These are phyloP conservation scores for Tulasnella sp. DNA, from an alignment of 768 basidiomycete species.

Conservation along the genomic window DNA sequence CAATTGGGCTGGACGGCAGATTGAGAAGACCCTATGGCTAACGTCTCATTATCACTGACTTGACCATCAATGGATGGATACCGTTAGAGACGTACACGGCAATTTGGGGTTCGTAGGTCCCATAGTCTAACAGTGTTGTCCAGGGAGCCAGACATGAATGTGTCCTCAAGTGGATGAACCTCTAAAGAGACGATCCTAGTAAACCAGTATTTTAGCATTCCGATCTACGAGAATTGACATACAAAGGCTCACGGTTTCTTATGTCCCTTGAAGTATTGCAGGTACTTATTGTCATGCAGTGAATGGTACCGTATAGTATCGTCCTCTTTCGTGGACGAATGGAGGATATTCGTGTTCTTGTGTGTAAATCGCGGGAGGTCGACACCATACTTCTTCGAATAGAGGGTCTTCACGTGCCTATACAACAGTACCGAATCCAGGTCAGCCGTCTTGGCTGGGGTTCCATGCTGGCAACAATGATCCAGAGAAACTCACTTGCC, in stretches of 20 bases:
- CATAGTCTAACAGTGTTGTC: constrained; percentile 94
- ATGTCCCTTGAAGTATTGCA: constrained; percentile 94
- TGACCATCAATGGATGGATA: background rate
- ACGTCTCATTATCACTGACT: background rate
- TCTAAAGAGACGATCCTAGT: constrained; percentile 73
- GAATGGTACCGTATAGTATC: constrained; percentile 93
- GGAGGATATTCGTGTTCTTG: constrained; percentile 68
- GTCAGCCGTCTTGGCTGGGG: background rate
- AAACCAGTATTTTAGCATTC: background rate
- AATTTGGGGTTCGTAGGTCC: constrained; percentile 75
- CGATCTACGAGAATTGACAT: background rate
- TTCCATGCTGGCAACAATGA: too few relatives aligned
- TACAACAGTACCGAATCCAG: constrained; percentile 6
- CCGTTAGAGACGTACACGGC: constrained; percentile 36
- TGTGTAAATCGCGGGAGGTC: constrained; percentile 93
- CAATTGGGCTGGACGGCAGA: constrained; percentile 53
- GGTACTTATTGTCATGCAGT: constrained; percentile 89
- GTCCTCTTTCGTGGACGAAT: constrained; percentile 92
- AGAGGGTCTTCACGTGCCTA: constrained; percentile 59
- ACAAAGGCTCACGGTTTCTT: constrained; percentile 43
- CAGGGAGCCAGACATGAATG: constrained; percentile 88
- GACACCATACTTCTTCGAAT: constrained; percentile 95
- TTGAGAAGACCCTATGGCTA: constrained; percentile 49
- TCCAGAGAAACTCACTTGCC: constrained; percentile 69
- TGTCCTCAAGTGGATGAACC: constrained; percentile 85